Conservation (phyloP, 2,329 filamentous ascomycete species). For the Monosporascus ibericus region DNA sequence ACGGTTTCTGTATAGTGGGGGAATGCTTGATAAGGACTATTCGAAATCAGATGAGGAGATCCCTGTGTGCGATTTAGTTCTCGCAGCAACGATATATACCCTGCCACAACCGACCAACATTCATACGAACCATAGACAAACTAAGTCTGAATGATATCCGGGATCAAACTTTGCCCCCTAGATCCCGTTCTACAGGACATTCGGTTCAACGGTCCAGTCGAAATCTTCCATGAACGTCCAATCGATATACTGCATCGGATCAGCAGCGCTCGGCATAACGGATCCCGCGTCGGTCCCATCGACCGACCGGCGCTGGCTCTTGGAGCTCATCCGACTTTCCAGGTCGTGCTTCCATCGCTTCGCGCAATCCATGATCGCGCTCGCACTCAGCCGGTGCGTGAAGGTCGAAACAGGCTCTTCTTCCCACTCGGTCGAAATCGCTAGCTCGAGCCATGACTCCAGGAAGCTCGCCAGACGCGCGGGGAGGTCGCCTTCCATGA, state of each 20-base stretch:
- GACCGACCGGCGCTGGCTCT: not conserved
- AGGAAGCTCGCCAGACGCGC: conserved; percentile 39
- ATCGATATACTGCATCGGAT: conserved; percentile 21
- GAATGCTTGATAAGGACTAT: not conserved
- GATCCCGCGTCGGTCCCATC: conserved; percentile 7
- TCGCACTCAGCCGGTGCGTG: conserved; percentile 41
- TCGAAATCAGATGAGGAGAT: no score
- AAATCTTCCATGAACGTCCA: conserved; percentile 30
- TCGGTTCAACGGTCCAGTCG: conserved; percentile 22
- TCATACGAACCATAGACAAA: no score
- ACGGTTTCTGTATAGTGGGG: not conserved
- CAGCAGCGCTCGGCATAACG: conserved; percentile 5
- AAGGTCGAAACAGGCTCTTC: conserved; percentile 35
- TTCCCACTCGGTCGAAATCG: conserved; percentile 32
- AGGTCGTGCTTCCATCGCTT: conserved; percentile 35
- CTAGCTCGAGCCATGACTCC: conserved; percentile 40
- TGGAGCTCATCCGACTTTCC: conserved; percentile 3
- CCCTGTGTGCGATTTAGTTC: no score
- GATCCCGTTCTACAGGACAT: conserved; percentile 4
- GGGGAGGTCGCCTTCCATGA: conserved; percentile 44
- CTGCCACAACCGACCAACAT: no score
- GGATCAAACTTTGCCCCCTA: no score
- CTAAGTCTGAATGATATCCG: no score
- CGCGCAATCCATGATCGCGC: conserved; percentile 45
- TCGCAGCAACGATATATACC: no score